These are phyloP conservation scores for Zymoseptoria crescenta DNA, from an alignment of 2,329 filamentous ascomycete genomes.

Conservation along the genomic window DNA sequence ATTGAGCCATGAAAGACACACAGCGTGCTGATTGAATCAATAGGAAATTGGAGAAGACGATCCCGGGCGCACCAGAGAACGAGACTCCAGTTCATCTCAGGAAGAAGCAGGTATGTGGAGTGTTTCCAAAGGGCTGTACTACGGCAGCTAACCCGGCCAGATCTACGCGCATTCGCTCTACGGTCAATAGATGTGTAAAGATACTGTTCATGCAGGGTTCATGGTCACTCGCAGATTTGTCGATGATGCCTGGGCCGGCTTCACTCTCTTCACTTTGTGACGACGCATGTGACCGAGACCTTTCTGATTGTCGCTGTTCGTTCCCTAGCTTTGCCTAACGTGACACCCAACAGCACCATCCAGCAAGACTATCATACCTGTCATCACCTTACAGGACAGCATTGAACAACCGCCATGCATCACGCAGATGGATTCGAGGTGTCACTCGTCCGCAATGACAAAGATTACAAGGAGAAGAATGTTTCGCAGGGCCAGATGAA, in stretches of 20 bases:
- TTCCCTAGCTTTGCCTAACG: background rate
- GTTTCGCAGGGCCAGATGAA: background rate
- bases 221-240: background rate
- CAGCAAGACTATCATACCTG: background rate
- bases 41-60: constrained; percentile 46
- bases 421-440: background rate
- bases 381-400: background rate
- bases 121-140: background rate
- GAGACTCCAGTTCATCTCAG: constrained; percentile 44
- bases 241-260: background rate
- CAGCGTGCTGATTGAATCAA: background rate
- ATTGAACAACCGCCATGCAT: background rate
- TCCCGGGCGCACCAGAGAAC: constrained; percentile 43
- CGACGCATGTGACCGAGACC: background rate
- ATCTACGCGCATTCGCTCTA: constrained; percentile 7
- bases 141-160: background rate
- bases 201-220: background rate
- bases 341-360: background rate
- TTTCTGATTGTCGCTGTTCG: background rate
- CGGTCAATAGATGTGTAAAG: constrained; percentile 7
- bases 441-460: background rate
- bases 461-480: background rate
- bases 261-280: background rate
- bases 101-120: constrained; percentile 35
- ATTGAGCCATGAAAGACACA: background rate